Base-by-base conservation (phyloP, 257 asterid genomes). In the Salvia rosmarinus region DNA sequence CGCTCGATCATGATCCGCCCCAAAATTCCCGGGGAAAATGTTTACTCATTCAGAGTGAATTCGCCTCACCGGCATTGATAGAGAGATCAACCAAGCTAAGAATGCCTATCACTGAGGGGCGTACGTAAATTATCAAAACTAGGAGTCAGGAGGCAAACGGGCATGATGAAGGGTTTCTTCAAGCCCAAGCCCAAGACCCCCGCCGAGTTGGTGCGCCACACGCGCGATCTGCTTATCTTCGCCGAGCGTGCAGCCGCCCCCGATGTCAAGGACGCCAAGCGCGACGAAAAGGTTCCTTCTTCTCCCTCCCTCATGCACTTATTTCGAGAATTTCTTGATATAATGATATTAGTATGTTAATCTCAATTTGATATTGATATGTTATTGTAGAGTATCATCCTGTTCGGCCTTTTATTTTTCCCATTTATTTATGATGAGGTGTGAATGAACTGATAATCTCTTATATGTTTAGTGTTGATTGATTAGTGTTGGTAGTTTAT, bases 151-250 rank as follows among this genome's bases (percentile, higher is more conserved):
- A 77, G 72, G 63, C 32, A 28, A 20, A 78, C 87, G 85, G 60
- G 63, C 16, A 82, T 73, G 44, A 86, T 86, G 98, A 90, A 89
- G 85, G 82, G 79, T 9, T 50, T 93, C 71, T 85, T 87, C 75
- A 93, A 87, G 82, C 74, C 94, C 14, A 93, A 93, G 77, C 90
- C 96, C 0, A 89, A 78, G 81, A 90, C 97, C 16, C 96, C 98
- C 2, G 88, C 76, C 42, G 97, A 93, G 82, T 25, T 89, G 61
- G 98, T 93, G 39, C 85, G 97, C 8, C 96, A 80, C 68, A 74
- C 97, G 13, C 95, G 98, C 30, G 96, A 93, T 76, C 91, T 90
- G 44, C 98, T 93, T 72, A 43, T 87, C 61, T 81, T 79, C 17
- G 78, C 67, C 19, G 95, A 90, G 55, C 83, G 80, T 3, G 76